Conservation (phyloP, 225 moss, liverwort and hornwort species). For the Takakia lepidozioides region DNA sequence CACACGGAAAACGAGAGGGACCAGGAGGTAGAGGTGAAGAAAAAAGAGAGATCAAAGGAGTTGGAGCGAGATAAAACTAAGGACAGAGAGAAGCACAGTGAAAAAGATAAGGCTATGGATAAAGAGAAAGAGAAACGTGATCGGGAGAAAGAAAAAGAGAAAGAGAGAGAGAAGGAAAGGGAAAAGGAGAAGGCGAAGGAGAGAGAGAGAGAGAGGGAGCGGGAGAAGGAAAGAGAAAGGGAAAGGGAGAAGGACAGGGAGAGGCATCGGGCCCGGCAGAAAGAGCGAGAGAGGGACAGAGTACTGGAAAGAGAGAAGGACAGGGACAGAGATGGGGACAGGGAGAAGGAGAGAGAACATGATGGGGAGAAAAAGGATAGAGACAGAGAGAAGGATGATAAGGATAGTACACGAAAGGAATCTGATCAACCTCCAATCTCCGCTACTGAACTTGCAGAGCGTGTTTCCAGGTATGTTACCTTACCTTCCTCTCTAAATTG, state of each 20-base stretch:
- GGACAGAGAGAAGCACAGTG: conserved; percentile 33
- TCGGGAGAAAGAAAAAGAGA: conserved; percentile 24
- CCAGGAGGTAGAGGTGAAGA: conserved; percentile 33
- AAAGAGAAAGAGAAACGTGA: conserved; percentile 22
- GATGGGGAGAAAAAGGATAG: conserved; percentile 36
- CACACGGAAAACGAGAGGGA: conserved; percentile 24
- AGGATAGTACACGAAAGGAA: conserved; percentile 19
- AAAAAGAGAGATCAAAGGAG: conserved; percentile 24
- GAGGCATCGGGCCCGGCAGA: not conserved
- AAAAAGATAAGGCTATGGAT: conserved; percentile 25
- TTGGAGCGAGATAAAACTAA: conserved; percentile 24
- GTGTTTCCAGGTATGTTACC: conserved; percentile 55
- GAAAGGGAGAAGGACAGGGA: conserved; percentile 2
- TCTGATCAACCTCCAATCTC: conserved; percentile 41
- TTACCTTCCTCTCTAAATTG: not conserved
- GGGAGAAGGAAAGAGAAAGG: not conserved
- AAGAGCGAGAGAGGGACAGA: conserved; percentile 19
- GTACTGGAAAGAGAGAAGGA: conserved; percentile 38
- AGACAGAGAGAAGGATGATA: conserved; percentile 33
- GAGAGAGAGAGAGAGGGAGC: conserved; percentile 17
- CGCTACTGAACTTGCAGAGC: conserved; percentile 59
- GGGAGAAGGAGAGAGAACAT: conserved; percentile 53
- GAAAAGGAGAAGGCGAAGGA: conserved; percentile 27
- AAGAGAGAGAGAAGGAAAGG: conserved; percentile 36
- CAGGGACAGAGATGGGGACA: conserved; percentile 33